Conservation (phyloP, 2,329 filamentous ascomycete genomes). For the Fusarium sp. region DNA sequence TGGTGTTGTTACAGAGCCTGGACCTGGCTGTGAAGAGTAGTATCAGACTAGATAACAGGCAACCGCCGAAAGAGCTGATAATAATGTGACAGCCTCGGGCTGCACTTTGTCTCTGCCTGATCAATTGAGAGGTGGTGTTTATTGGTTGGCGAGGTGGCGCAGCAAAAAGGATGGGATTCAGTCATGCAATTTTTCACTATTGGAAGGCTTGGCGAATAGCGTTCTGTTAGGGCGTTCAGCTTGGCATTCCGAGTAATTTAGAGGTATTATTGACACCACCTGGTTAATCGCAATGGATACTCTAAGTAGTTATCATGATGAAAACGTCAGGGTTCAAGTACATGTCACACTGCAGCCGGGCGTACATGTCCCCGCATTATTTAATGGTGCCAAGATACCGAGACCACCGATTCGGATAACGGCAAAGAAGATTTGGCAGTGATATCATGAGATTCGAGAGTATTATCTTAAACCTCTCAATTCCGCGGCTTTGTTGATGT, state of each 20-base stretch:
- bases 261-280: conserved; percentile 1
- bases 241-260: conserved; percentile 6
- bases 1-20: neutral
- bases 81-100: conserved; percentile 16
- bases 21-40: conserved; percentile 5
- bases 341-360: conserved; percentile 19
- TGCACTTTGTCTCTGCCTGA: conserved; percentile 24
- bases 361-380: conserved; percentile 21
- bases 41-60: conserved; percentile 10
- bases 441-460: conserved; percentile 15
- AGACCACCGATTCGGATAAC: conserved; percentile 32
- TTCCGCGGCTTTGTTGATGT: conserved; percentile 7
- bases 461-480: neutral
- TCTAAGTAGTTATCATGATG: neutral
- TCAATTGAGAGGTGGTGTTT: neutral
- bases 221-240: conserved; percentile 9
- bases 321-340: neutral
- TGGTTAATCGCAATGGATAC: neutral
- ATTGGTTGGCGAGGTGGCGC: conserved; percentile 28
- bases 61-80: conserved; percentile 13
- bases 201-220: conserved; percentile 25
- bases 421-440: conserved; percentile 15
- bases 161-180: conserved; percentile 6
- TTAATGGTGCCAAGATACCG: conserved; percentile 11
- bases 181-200: conserved; percentile 20